Conservation (phyloP, 2,329 filamentous ascomycete genomes). For the Cryphonectria carpinicola region DNA sequence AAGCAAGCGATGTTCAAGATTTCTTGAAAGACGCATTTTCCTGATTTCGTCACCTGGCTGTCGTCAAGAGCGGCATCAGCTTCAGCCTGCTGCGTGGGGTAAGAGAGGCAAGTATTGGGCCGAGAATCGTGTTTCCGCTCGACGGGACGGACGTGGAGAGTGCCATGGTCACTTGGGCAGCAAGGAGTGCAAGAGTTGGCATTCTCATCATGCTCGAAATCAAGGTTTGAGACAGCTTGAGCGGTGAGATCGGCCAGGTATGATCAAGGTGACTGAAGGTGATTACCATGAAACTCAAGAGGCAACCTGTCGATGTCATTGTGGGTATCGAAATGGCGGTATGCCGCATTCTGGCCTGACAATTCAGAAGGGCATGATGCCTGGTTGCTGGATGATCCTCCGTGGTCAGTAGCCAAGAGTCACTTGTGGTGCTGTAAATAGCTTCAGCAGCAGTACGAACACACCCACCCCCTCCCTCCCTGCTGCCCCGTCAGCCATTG, state of each 20-base stretch:
- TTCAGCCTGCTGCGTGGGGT: background rate
- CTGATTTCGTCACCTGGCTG: background rate
- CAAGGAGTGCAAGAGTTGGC: background rate
- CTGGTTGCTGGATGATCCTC: background rate
- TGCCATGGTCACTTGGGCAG: background rate
- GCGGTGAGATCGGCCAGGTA: conserved; percentile 9
- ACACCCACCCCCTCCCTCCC: background rate
- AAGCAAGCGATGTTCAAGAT: background rate
- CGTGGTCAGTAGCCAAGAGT: background rate
- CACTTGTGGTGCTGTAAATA: conserved; percentile 3
- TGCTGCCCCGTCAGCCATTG: conserved; percentile 4
- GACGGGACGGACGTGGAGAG: background rate
- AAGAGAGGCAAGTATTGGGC: background rate
- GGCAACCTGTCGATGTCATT: background rate
- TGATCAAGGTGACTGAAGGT: background rate
- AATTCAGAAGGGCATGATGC: background rate
- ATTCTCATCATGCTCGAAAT: background rate
- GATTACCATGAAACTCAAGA: background rate
- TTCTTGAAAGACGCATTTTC: too few relatives aligned
- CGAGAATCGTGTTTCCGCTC: background rate
- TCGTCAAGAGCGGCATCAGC: background rate
- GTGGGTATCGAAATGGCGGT: conserved; percentile 11
- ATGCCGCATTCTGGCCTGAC: background rate
- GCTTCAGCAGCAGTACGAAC: background rate
- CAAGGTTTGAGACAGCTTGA: background rate